Percentiles rank a stretch among this genome's conserved stretches.
Conservation (phyloP, 2,329 filamentous ascomycete genomes). For the Alternaria arborescens region DNA sequence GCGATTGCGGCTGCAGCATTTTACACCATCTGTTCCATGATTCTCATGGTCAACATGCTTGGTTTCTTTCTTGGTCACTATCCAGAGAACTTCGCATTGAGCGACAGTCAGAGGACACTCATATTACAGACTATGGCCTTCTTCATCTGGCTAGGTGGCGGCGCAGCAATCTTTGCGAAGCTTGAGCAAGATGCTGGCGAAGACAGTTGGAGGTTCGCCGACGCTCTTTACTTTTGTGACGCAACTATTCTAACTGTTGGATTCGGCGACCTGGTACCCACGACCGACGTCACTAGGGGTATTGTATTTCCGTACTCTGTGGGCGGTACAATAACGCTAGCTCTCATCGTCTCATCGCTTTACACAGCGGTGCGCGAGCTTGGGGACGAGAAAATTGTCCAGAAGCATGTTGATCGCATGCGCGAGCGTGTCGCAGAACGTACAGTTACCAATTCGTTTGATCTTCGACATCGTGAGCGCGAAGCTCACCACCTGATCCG, state of each 20-base stretch:
- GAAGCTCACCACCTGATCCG: constrained; percentile 35
- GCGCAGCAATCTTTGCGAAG: constrained; percentile 76
- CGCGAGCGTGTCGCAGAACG: constrained; percentile 64
- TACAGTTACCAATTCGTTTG: constrained; percentile 62
- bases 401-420: constrained; percentile 64
- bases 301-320: constrained; percentile 85
- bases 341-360: constrained; percentile 83
- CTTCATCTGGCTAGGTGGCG: constrained; percentile 80
- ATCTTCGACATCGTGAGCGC: constrained; percentile 52
- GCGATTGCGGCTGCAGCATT: constrained; percentile 80
- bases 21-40: constrained; percentile 79
- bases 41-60: constrained; percentile 81
- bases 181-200: constrained; percentile 63
- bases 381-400: constrained; percentile 68
- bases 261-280: constrained; percentile 64
- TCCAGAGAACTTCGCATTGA: constrained; percentile 78
- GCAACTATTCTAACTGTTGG: constrained; percentile 54
- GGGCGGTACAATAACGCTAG: constrained; percentile 82
- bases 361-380: constrained; percentile 70
- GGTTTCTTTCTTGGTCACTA: constrained; percentile 81
- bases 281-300: constrained; percentile 67
- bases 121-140: constrained; percentile 92
- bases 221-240: constrained; percentile 64
- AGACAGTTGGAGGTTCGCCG: constrained; percentile 73
- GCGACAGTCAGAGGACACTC: constrained; percentile 81